These are phyloP conservation scores for Phytophthora sansomeana DNA, from an alignment of 352 stramenopile genomes.

Conservation along the genomic window DNA sequence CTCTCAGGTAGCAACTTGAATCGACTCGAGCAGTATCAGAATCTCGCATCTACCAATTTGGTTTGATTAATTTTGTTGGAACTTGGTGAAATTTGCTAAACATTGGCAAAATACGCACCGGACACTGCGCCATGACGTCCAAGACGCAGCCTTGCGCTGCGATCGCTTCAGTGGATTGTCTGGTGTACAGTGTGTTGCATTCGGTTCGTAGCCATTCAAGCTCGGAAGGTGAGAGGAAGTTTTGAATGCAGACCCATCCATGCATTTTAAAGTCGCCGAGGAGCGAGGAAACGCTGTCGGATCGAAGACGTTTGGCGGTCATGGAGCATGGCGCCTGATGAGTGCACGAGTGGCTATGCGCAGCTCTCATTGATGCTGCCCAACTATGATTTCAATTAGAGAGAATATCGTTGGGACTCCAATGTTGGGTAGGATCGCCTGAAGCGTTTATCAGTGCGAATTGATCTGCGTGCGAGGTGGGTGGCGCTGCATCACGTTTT, in stretches of 20 bases:
- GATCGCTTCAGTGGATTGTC: slow-evolving; percentile 25
- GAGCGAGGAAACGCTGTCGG: neutral
- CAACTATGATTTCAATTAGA: slow-evolving; percentile 4
- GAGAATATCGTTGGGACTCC: neutral
- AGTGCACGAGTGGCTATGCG: neutral
- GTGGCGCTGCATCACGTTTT: no score
- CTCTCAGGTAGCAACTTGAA: slow-evolving; percentile 33
- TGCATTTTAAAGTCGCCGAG: slow-evolving; percentile 23
- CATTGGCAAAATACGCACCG: slow-evolving; percentile 36
- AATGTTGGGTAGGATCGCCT: no score
- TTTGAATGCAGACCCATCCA: slow-evolving; percentile 36
- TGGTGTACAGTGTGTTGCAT: slow-evolving; percentile 31
- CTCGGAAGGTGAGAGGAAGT: slow-evolving; percentile 48
- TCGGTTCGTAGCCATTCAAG: slow-evolving; percentile 46
- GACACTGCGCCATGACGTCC: slow-evolving; percentile 63
- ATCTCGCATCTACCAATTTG: slow-evolving; percentile 46
- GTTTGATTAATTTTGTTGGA: neutral
- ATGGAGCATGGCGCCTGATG: slow-evolving; percentile 16
- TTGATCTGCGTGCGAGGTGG: no score
- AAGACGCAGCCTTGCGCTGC: slow-evolving; percentile 59
- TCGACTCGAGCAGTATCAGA: slow-evolving; percentile 37
- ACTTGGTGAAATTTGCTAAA: neutral
- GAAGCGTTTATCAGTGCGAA: no score
- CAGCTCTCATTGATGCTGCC: neutral
- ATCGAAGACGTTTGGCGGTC: slow-evolving; percentile 15